Evolutionary conservation across 2,329 filamentous ascomycete genomes (phyloP).

Genomic region (Calonectria pauciramosa): DNA sequence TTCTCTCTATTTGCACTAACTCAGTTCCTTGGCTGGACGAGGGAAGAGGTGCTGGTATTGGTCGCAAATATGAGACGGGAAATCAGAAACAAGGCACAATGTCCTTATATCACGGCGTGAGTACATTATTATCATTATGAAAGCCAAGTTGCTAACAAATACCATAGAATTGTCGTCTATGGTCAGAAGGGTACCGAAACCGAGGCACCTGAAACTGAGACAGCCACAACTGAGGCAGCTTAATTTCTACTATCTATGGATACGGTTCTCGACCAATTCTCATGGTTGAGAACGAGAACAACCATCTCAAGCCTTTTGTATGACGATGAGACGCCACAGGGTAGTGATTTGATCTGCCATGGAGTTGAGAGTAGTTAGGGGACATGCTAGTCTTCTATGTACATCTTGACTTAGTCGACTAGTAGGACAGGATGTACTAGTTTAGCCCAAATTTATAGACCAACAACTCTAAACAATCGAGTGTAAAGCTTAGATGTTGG

Average conservation of each 20-base stretch:
- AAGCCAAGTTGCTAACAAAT: not conserved
- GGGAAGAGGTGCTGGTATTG: constrained; percentile 15
- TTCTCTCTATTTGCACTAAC: constrained; percentile 34
- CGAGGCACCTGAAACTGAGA: not conserved
- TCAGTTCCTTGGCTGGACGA: constrained; percentile 29
- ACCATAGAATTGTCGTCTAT: not conserved
- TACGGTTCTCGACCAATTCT: too few relatives aligned
- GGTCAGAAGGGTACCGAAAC: not conserved
- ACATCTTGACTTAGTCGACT: too few relatives aligned
- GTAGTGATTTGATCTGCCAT: too few relatives aligned
- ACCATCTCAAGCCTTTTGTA: too few relatives aligned
- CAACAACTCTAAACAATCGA: too few relatives aligned
- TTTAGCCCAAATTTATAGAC: too few relatives aligned
- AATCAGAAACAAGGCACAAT: not conserved
- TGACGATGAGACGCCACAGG: too few relatives aligned
- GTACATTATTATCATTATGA: not conserved
- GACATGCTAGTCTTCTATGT: too few relatives aligned
- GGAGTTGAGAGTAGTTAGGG: too few relatives aligned
- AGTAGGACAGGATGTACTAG: too few relatives aligned
- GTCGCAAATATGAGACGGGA: not conserved
- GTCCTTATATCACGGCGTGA: not conserved
- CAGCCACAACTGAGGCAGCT: not conserved
- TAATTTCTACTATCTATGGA: not conserved
- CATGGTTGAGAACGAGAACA: too few relatives aligned
- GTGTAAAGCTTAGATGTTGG: too few relatives aligned